These are phyloP conservation scores for Colletotrichum sp. DNA, from an alignment of 2,329 filamentous ascomycete genomes.

Conservation along the genomic window DNA sequence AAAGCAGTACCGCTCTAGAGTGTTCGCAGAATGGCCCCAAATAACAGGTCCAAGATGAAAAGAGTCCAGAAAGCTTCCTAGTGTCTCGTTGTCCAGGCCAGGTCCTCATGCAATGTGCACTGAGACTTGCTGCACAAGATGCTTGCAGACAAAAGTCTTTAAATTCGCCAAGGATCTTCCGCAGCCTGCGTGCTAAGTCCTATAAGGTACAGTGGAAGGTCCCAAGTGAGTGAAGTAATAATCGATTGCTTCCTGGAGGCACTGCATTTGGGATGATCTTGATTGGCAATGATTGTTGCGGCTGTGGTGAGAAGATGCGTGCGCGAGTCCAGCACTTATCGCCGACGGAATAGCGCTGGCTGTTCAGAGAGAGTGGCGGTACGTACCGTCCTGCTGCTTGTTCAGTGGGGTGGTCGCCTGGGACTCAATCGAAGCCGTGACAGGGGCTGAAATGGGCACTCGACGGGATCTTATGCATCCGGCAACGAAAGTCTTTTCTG, in stretches of 20 bases:
- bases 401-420: neutral
- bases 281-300: neutral
- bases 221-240: neutral
- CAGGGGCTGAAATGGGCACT: neutral
- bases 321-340: neutral
- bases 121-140: neutral
- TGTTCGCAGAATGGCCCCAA: fast-evolving
- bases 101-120: too few species aligned
- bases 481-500: neutral
- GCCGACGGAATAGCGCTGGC: neutral
- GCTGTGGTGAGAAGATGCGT: neutral
- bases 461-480: neutral
- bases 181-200: neutral
- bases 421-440: too few species aligned
- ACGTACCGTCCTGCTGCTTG: neutral
- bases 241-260: neutral
- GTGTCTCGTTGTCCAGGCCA: too few species aligned
- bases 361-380: neutral
- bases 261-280: neutral
- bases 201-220: neutral
- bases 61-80: neutral
- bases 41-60: too few species aligned
- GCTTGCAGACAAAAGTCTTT: neutral
- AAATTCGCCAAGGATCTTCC: neutral
- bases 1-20: too few species aligned